Conservation (phyloP, 2,329 filamentous ascomycete genomes). For the Xylariaceae sp. region DNA sequence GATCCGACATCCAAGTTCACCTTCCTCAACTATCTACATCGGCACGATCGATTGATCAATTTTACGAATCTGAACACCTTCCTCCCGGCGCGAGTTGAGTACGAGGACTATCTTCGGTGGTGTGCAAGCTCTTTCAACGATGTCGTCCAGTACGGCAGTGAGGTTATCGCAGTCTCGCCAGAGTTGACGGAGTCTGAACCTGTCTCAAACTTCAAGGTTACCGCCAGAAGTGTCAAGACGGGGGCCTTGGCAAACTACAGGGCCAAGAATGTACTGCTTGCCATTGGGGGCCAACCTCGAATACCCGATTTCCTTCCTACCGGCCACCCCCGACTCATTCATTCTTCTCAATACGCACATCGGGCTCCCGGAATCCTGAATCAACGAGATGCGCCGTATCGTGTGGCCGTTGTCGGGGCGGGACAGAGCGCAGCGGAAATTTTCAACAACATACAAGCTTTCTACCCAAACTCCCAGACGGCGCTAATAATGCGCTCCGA, state of each 20-base stretch:
- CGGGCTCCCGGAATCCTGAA: slow-evolving; percentile 55
- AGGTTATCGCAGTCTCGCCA: slow-evolving; percentile 68
- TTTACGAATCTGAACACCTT: slow-evolving; percentile 92
- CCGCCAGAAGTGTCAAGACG: slow-evolving; percentile 56
- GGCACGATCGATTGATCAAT: slow-evolving; percentile 73
- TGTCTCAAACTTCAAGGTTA: slow-evolving; percentile 62
- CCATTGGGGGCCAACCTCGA: slow-evolving; percentile 57
- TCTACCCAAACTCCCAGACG: slow-evolving; percentile 78
- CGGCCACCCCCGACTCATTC: slow-evolving; percentile 68
- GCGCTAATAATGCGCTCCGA: slow-evolving; percentile 75
- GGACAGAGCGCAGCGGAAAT: slow-evolving; percentile 95
- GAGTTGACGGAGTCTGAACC: slow-evolving; percentile 44
- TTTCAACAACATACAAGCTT: slow-evolving; percentile 76
- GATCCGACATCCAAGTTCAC: slow-evolving; percentile 89
- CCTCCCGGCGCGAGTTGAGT: slow-evolving; percentile 78
- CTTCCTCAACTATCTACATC: slow-evolving; percentile 89
- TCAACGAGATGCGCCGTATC: slow-evolving; percentile 54
- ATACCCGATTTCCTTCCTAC: slow-evolving; percentile 66
- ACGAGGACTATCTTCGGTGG: slow-evolving; percentile 94
- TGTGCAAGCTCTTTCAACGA: slow-evolving; percentile 74
- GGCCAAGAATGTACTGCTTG: slow-evolving; percentile 60
- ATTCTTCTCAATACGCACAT: slow-evolving; percentile 81
- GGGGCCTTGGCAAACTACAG: slow-evolving; percentile 49
- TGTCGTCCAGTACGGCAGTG: slow-evolving; percentile 68
- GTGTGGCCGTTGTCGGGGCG: slow-evolving; percentile 78